These are phyloP conservation scores for Rhynchosporium secalis DNA, from an alignment of 2,329 filamentous ascomycete species.

Conservation along the genomic window DNA sequence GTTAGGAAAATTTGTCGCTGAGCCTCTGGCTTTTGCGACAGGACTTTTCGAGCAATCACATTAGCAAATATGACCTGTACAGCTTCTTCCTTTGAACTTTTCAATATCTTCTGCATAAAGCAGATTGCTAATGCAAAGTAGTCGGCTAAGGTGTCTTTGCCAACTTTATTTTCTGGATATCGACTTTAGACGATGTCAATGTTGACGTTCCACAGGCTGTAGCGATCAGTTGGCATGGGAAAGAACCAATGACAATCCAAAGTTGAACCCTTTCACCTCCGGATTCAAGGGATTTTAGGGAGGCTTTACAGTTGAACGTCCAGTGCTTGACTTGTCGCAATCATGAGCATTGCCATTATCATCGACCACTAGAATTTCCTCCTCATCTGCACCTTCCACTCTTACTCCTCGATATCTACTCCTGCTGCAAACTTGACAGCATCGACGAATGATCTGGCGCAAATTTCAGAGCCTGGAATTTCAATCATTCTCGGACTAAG, in stretches of 20 bases:
- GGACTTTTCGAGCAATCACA: not conserved
- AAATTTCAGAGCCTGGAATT: not conserved
- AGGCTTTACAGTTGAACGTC: not conserved
- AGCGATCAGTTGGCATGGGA: conserved; percentile 1
- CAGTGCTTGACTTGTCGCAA: not conserved
- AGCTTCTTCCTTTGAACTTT: too few species aligned
- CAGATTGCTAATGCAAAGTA: not conserved
- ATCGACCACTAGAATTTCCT: not conserved
- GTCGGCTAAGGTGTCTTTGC: not conserved
- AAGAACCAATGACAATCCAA: not conserved
- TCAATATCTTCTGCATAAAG: not conserved
- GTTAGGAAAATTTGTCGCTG: not conserved
- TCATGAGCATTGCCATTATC: not conserved
- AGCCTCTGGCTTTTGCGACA: not conserved
- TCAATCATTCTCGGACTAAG: not conserved
- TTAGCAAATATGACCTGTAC: not conserved
- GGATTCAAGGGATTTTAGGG: not conserved
- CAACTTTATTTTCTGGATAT: not conserved
- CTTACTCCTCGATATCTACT: not conserved
- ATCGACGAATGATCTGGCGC: not conserved
- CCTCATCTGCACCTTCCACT: not conserved
- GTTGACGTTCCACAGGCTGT: not conserved
- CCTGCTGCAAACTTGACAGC: not conserved
- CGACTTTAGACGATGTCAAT: not conserved
- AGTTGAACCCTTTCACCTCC: not conserved